These are phyloP conservation scores for Pleurotus giganteus DNA, from an alignment of 768 basidiomycete genomes.

Conservation along the genomic window DNA sequence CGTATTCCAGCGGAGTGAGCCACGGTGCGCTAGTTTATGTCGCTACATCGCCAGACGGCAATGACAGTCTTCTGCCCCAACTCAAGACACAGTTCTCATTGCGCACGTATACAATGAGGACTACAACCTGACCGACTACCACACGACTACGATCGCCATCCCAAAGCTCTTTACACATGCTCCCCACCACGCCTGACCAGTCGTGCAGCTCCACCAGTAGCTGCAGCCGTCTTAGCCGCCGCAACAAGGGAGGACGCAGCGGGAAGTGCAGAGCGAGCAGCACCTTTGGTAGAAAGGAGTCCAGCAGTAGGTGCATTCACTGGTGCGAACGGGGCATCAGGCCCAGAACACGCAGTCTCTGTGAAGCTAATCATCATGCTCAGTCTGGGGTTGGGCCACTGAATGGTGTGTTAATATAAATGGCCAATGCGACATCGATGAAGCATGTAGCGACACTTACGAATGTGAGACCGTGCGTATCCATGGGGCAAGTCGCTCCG, in stretches of 20 bases:
- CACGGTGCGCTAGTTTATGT: no score
- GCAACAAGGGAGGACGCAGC: neutral
- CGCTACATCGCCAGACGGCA: no score
- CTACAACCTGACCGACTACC: no score
- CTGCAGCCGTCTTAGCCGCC: neutral
- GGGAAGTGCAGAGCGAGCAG: neutral
- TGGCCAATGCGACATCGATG: neutral
- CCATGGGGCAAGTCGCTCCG: slow-evolving; percentile 1
- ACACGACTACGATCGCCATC: neutral
- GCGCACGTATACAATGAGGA: no score
- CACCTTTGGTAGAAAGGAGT: neutral
- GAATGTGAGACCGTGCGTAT: neutral
- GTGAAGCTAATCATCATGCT: slow-evolving; percentile 2
- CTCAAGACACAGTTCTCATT: no score
- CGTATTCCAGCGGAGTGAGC: no score
- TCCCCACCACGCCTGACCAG: neutral
- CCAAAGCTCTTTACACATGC: no score
- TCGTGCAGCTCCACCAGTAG: neutral
- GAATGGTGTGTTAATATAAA: neutral
- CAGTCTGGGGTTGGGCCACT: neutral
- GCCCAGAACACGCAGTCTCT: slow-evolving; percentile 6
- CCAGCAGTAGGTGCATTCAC: neutral
- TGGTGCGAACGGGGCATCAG: slow-evolving; percentile 3
- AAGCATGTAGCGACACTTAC: neutral
- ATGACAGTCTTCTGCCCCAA: no score